Conservation (phyloP, 495 filamentous ascomycete genomes). For the Hypoxylon lienhwacheense region DNA sequence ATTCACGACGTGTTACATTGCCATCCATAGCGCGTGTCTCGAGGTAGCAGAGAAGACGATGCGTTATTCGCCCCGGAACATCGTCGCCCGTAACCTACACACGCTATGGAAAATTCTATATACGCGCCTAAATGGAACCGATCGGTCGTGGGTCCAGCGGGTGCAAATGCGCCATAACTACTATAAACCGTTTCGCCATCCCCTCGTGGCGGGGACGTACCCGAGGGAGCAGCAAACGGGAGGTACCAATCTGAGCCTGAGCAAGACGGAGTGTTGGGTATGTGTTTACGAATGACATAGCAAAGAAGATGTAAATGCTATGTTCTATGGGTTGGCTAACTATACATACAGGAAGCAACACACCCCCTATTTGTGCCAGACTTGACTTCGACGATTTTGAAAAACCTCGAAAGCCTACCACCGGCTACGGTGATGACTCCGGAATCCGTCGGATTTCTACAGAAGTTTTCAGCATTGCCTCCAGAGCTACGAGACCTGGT, state of each 20-base stretch:
- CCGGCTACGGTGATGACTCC: neutral
- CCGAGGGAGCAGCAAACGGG: too few species aligned
- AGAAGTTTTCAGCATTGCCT: slow-evolving; percentile 4
- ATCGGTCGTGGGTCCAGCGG: slow-evolving; percentile 3
- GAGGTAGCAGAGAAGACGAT: slow-evolving; percentile 18
- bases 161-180: slow-evolving; percentile 8
- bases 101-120: slow-evolving; percentile 20
- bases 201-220: neutral
- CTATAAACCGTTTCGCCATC: slow-evolving; percentile 12
- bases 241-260: too few species aligned
- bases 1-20: slow-evolving; percentile 11
- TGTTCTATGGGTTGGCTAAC: neutral
- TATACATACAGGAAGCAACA: slow-evolving; percentile 4
- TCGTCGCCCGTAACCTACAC: slow-evolving; percentile 16
- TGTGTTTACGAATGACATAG: neutral
- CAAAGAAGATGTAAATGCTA: too few species aligned
- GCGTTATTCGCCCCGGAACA: slow-evolving; percentile 10
- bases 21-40: slow-evolving; percentile 10
- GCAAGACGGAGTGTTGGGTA: slow-evolving; percentile 15
- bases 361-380: slow-evolving; percentile 1
- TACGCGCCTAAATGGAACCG: slow-evolving; percentile 1
- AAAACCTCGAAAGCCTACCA: slow-evolving; percentile 9
- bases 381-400: slow-evolving; percentile 7
- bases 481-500: slow-evolving; percentile 6
- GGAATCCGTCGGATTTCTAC: neutral